A percentile compares a stretch with the other conserved stretches of the same genome.
phyloP scores from a whole-genome alignment of 306 rosid genomes.

The Pterocarpus santalinus region DNA sequence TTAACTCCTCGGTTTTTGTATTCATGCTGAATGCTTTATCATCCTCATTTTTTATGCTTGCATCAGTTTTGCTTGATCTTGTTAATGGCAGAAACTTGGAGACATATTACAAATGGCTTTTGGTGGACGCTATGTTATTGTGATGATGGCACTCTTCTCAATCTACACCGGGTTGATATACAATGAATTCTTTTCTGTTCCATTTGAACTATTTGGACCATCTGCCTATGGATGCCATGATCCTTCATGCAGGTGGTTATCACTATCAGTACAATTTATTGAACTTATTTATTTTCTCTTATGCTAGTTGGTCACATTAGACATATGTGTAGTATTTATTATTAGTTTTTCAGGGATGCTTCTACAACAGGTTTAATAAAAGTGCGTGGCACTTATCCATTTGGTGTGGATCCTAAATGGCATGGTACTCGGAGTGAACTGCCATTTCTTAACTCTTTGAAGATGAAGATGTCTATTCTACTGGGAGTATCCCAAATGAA shows the following conservation, averaged over 20 bases:
- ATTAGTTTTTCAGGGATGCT: conserved; percentile 64
- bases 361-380: conserved; percentile 78
- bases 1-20: conserved; percentile 38
- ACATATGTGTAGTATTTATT: conserved; percentile 3
- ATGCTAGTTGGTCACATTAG: conserved; percentile 24
- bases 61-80: conserved; percentile 50
- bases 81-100: conserved; percentile 79
- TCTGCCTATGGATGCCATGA: conserved; percentile 82
- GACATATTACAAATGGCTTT: conserved; percentile 87
- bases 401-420: conserved; percentile 98
- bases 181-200: conserved; percentile 84
- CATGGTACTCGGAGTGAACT: conserved; percentile 94
- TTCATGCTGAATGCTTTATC: conserved; percentile 29
- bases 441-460: conserved; percentile 95
- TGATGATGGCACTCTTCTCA: conserved; percentile 88
- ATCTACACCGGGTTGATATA: conserved; percentile 87
- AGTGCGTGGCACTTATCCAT: conserved; percentile 83
- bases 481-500: conserved; percentile 96
- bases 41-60: conserved; percentile 32
- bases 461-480: conserved; percentile 98
- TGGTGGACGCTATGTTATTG: conserved; percentile 77
- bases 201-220: conserved; percentile 76
- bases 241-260: conserved; percentile 72
- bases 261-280: conserved; percentile 22
- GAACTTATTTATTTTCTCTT: conserved; percentile 1